Base-by-base conservation (phyloP, 306 rosid species). In the Trifolium repens region DNA sequence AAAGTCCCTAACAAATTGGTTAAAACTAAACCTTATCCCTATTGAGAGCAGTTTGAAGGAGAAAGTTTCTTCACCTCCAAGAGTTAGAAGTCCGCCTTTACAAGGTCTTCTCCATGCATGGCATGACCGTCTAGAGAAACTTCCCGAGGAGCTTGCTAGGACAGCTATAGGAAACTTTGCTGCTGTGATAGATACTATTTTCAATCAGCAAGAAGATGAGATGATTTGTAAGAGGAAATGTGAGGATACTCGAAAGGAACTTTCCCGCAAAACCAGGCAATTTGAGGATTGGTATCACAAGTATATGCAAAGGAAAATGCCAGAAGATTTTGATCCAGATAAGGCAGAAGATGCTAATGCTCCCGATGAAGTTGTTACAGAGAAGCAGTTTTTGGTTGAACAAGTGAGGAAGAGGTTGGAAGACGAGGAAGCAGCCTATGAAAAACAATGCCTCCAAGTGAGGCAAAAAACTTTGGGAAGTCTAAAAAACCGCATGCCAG, bases 11-110 rank as follows among this genome's bases (percentile, higher is more conserved):
- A 89, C 67, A 81, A 67, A 19, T 60, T 96, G 99, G 99, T 78
- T 96, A 72, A 92, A 85, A 72, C 82, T 85, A 74, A 96, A 92
- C 81, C 92, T 96, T 64, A 78, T 89, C 80, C 99, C 99, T 47
- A 88, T 90, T 37, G 99, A 96, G 75, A 96, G 96, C 89, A 96
- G 74, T 82, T 71, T 92, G 71, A 96, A 78, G 86, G 99, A 92
- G 83, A 92, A 89, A 76, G 96, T 96, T 81, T 96, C 98, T 67
- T 90, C 98, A 5, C 99, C 99, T 12, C 96, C 97, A 58, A 90
- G 96, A 79, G 62, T 88, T 72, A 82, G 54, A 60, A 85, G 66
- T 40, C 93, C 98, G 0, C 91, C 96, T 11, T 84, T 96, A 69
- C 89, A 85, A 43, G 80, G 58, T 16, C 91, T 92, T 74, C 87